These are phyloP conservation scores for Didymellaceae sp. DNA, from an alignment of 2,329 filamentous ascomycete genomes.

Conservation along the genomic window DNA sequence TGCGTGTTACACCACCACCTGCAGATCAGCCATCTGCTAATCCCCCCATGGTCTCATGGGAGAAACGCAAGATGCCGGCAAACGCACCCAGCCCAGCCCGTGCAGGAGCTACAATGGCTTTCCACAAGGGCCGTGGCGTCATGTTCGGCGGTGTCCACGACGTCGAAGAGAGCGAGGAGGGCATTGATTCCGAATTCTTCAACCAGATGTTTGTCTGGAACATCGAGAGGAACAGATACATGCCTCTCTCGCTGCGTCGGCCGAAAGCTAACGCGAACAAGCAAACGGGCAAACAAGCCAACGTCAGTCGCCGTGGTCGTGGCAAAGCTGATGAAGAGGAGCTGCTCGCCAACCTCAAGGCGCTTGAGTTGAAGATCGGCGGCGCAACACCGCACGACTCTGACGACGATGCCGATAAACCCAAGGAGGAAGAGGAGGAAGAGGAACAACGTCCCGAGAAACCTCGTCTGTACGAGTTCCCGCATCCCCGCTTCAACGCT, in stretches of 20 bases:
- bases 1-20: conserved; percentile 77
- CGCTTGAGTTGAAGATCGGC: conserved; percentile 76
- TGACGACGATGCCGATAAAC: conserved; percentile 34
- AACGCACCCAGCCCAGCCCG: conserved; percentile 85
- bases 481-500: conserved; percentile 89
- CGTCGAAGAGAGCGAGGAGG: conserved; percentile 88
- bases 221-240: conserved; percentile 93
- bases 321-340: conserved; percentile 93
- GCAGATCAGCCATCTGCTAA: conserved; percentile 70
- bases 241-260: conserved; percentile 79
- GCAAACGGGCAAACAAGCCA: conserved; percentile 51
- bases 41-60: conserved; percentile 82
- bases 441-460: conserved; percentile 62
- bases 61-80: conserved; percentile 87
- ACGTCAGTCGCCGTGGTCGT: conserved; percentile 63
- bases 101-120: conserved; percentile 91
- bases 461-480: conserved; percentile 77
- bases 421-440: conserved; percentile 50
- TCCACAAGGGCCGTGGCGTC: conserved; percentile 91
- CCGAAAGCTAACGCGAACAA: conserved; percentile 72
- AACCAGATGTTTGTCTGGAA: conserved; percentile 92
- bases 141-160: conserved; percentile 95
- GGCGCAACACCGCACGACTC: conserved; percentile 55
- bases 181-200: conserved; percentile 97
- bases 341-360: conserved; percentile 82